Percentiles rank a stretch among this genome's conserved stretches.
phyloP scores from a whole-genome alignment of 139 green algal genomes.

The Chlorella sp. region DNA sequence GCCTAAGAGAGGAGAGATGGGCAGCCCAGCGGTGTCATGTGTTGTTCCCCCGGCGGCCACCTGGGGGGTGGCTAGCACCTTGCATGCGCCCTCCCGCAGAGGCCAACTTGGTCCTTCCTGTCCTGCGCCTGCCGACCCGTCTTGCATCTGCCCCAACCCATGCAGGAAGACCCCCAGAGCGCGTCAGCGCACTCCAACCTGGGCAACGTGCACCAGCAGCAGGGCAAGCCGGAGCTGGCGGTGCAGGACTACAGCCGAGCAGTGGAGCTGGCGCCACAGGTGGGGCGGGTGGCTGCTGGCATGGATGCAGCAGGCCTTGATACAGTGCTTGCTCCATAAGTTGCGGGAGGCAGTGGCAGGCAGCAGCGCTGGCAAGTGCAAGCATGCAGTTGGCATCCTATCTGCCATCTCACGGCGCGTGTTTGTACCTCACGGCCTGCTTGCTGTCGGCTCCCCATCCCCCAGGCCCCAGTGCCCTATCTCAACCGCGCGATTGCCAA shows the following conservation, averaged over 20 bases:
- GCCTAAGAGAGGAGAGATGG: neutral
- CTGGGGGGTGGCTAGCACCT: too few relatives aligned
- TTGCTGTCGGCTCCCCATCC: neutral
- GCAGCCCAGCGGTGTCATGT: neutral
- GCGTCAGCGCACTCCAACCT: constrained; percentile 15
- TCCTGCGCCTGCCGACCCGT: neutral
- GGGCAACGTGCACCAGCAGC: constrained; percentile 49
- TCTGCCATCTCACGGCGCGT: too few relatives aligned
- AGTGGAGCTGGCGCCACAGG: constrained; percentile 32
- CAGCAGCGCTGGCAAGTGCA: neutral
- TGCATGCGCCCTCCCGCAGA: too few relatives aligned
- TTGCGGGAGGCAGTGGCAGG: neutral
- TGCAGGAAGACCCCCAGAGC: neutral
- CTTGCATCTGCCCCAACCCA: neutral
- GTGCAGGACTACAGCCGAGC: constrained; percentile 35
- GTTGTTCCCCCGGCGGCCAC: too few relatives aligned
- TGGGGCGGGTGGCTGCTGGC: neutral
- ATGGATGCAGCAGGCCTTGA: too few relatives aligned
- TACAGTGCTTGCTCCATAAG: too few relatives aligned
- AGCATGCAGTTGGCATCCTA: too few relatives aligned
- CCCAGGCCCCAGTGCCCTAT: constrained; percentile 41
- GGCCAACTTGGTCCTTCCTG: neutral
- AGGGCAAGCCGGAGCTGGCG: constrained; percentile 11
- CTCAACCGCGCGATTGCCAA: constrained; percentile 38
- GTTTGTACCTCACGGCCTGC: too few relatives aligned